Conservation (phyloP, 108 stramenopile species). For the Cyclotella baltica region DNA sequence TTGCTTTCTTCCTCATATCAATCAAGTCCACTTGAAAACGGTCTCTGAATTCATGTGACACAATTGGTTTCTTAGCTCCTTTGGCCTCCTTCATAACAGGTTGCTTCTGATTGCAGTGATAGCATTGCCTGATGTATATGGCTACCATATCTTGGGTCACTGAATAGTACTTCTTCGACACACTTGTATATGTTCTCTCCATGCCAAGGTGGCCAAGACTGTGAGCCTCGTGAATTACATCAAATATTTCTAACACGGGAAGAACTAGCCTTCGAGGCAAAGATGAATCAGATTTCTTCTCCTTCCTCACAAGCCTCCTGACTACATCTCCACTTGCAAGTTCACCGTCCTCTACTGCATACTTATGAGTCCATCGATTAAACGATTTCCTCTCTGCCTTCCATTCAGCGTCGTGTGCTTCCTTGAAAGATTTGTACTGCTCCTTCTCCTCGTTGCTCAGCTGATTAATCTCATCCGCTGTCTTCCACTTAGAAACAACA, state of each 20-base stretch:
- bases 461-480: not conserved
- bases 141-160: not conserved
- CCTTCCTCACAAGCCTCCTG: not conserved
- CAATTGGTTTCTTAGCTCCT: not conserved
- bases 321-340: not conserved
- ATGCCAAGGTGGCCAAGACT: not conserved
- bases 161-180: not conserved
- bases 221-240: not conserved
- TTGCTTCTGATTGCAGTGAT: not conserved
- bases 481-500: not conserved
- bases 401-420: not conserved
- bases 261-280: not conserved
- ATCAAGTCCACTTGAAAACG: constrained; percentile 11
- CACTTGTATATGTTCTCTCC: not conserved
- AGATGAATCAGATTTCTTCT: not conserved
- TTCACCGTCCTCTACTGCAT: not conserved
- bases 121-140: not conserved
- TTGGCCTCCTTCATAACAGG: not conserved
- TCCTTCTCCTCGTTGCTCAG: not conserved
- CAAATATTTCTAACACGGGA: not conserved
- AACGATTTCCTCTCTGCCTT: not conserved
- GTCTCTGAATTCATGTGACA: not conserved
- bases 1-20: not conserved
- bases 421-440: not conserved
- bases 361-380: not conserved